Conservation (phyloP, 2,329 filamentous ascomycete species). For the Trichoderma arundinaceum region DNA sequence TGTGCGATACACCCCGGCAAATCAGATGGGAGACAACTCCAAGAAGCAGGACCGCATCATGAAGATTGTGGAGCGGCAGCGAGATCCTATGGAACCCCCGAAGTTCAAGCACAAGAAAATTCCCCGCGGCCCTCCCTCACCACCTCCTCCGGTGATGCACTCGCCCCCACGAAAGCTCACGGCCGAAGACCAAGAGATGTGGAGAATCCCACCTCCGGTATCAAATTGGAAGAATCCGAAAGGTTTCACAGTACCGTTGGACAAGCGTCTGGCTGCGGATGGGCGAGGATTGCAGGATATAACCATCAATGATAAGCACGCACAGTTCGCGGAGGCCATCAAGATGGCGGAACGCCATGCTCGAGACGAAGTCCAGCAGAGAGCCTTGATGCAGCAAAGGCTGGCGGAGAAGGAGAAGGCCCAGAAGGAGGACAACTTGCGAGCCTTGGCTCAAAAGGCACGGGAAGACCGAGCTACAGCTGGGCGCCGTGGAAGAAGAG, state of each 20-base stretch:
- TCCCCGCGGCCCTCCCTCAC: conserved; percentile 86
- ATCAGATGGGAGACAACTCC: conserved; percentile 89
- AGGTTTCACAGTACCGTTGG: conserved; percentile 93
- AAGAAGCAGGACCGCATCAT: conserved; percentile 95
- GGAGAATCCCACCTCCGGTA: conserved; percentile 85
- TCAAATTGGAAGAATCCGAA: conserved; percentile 99
- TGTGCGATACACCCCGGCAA: conserved; percentile 92
- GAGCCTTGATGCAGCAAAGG: conserved; percentile 92
- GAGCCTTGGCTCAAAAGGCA: conserved; percentile 86
- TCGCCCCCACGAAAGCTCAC: conserved; percentile 94
- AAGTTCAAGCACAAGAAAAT: conserved; percentile 99
- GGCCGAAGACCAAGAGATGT: conserved; percentile 94
- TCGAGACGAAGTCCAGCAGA: conserved; percentile 90
- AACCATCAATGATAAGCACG: conserved; percentile 98
- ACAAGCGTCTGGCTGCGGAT: conserved; percentile 94
- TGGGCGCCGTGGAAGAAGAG: conserved; percentile 50
- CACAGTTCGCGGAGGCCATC: conserved; percentile 90
- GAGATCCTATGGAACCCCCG: conserved; percentile 94
- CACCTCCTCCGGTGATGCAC: conserved; percentile 92
- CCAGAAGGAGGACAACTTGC: conserved; percentile 90
- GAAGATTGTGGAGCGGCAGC: conserved; percentile 95
- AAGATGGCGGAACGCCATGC: conserved; percentile 95
- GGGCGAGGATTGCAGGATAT: conserved; percentile 91
- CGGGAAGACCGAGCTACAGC: conserved; percentile 75
- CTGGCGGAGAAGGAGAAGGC: conserved; percentile 95